Base-by-base conservation (phyloP, 2,329 filamentous ascomycete genomes). In the Beauveria medogensis region DNA sequence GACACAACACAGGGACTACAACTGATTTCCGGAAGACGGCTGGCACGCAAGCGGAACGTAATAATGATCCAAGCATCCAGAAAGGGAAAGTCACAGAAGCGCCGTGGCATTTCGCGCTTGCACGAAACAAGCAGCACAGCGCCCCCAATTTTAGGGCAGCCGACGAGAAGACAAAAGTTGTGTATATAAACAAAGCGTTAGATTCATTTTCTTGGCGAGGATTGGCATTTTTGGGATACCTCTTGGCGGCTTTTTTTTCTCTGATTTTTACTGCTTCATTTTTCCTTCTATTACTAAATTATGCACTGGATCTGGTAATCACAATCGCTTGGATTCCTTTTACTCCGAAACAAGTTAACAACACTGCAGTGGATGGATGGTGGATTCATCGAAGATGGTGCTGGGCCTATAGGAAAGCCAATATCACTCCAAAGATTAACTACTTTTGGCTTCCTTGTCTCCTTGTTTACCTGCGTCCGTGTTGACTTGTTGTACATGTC, bases 41-140 rank as follows among this genome's bases (percentile, higher is more conserved):
- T 59, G 56, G 56, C 16, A 59, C 56, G 56, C 56, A 59, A 51
- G 47, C 56, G 56, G 56, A 59, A 59, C 37, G 56, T 44, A 52
- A 51, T 52, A 43, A 50, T 51, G 37, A 40, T 26, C 30, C 24
- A 43, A 54, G 47, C 40, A 60, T 34, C 28, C 57, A 47, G 40
- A 40, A 34, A 22, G 37, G 37, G 14, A 47, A n/a, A n/a, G 50
- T 14, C 57, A 54, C 57, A 54, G 57, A 50, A 60, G 57, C 30
- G 54, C 57, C 46, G 57, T 60, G 57, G 28, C 57, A 47, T 37
- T 14, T 37, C 3, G 9, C 46, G 46, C 22, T 34, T 55, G 40
- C 34, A 43, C 46, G 34, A 52, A 41, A 52, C 46, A 52, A 46
- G 10, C 22, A 22, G 30, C 30, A 41, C 26, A 28, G 24, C n/a